These are phyloP conservation scores for Lophiotrema nucula DNA, from an alignment of 495 filamentous ascomycete species.

Conservation along the genomic window DNA sequence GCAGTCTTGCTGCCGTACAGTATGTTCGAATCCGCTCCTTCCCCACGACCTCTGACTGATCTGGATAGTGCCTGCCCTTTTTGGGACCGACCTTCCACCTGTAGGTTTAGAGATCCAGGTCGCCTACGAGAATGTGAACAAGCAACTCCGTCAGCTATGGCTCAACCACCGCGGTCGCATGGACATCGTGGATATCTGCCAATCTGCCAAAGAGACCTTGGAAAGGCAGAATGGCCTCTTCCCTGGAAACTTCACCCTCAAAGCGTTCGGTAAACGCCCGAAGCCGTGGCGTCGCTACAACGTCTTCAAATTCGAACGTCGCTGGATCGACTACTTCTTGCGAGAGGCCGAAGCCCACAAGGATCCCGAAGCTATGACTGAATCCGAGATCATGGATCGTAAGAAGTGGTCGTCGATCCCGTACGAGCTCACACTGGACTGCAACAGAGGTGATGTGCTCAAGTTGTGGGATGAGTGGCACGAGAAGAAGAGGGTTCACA, in stretches of 20 bases:
- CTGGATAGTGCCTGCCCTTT: constrained; percentile 23
- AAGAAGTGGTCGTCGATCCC: constrained; percentile 8
- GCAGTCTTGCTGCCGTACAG: constrained; percentile 13
- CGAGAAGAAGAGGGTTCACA: constrained; percentile 5
- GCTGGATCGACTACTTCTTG: constrained; percentile 28
- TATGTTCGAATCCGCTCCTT: neutral
- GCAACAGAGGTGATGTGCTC: neutral
- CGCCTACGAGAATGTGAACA: constrained; percentile 26
- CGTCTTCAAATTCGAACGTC: constrained; percentile 22
- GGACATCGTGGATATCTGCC: constrained; percentile 6
- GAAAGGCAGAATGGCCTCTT: neutral
- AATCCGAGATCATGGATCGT: constrained; percentile 16
- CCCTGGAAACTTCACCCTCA: neutral
- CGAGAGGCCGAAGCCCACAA: constrained; percentile 4
- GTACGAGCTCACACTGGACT: constrained; percentile 1
- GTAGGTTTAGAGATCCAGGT: constrained; percentile 17
- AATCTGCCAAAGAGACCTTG: constrained; percentile 6
- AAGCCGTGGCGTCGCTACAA: constrained; percentile 27
- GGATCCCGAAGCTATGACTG: constrained; percentile 2
- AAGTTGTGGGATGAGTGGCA: constrained; percentile 24
- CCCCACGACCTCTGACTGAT: neutral
- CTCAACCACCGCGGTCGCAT: constrained; percentile 4
- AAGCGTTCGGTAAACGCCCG: constrained; percentile 2
- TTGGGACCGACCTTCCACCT: constrained; percentile 21
- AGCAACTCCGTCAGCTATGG: constrained; percentile 20